phyloP scores from a whole-genome alignment of 2,329 filamentous ascomycete genomes.

The Aureobasidium vineae region DNA sequence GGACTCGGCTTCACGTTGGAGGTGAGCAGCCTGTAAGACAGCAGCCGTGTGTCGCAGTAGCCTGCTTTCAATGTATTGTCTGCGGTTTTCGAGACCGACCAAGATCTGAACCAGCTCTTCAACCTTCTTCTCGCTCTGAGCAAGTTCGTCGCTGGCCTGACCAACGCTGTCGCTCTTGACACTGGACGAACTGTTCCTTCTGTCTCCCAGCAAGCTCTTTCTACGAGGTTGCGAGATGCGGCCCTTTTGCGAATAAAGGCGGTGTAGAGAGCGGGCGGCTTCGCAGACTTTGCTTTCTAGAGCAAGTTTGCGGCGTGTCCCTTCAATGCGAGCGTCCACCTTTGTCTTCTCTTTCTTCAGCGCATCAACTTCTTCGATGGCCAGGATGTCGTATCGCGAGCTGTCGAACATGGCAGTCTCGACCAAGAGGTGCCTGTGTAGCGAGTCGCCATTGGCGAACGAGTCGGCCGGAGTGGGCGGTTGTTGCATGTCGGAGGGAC shows the following conservation, averaged over 20 bases:
- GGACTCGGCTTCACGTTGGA: conserved; percentile 45
- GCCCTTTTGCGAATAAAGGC: conserved; percentile 68
- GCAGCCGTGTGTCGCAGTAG: conserved; percentile 89
- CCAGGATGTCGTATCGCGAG: conserved; percentile 77
- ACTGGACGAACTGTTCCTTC: conserved; percentile 41
- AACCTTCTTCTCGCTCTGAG: conserved; percentile 73
- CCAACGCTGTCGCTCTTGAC: conserved; percentile 38
- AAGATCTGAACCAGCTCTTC: conserved; percentile 81
- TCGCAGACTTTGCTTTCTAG: conserved; percentile 94
- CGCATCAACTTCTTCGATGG: conserved; percentile 85
- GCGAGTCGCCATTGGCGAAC: conserved; percentile 47
- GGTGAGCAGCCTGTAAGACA: conserved; percentile 86
- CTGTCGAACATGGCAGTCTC: conserved; percentile 92
- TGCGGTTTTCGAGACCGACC: conserved; percentile 72
- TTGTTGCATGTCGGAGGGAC: conserved; percentile 3
- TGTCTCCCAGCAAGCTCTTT: conserved; percentile 46
- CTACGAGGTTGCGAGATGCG: conserved; percentile 49
- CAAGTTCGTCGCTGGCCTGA: conserved; percentile 71
- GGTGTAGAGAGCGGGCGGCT: conserved; percentile 81
- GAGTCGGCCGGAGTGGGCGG: conserved; percentile 21
- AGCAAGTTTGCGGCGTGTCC: conserved; percentile 75
- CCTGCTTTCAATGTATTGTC: conserved; percentile 70
- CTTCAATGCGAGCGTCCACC: conserved; percentile 73
- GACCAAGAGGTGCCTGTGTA: conserved; percentile 87
- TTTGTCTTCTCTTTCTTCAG: conserved; percentile 82